Conservation (phyloP, 495 filamentous ascomycete genomes). For the Neurospora pannonica region DNA sequence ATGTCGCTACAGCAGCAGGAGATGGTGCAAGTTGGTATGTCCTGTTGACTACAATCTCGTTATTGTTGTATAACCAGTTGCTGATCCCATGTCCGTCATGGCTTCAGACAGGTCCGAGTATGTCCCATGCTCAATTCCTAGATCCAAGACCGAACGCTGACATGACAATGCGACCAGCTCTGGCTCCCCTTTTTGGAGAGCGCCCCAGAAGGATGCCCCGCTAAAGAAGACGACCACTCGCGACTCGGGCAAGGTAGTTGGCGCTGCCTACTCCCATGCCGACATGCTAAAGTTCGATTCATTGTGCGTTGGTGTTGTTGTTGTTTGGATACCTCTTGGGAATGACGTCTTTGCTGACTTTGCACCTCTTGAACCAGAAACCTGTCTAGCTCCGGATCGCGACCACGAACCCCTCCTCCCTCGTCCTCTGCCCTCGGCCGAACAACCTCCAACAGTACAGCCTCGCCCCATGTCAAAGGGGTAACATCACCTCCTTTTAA, state of each 20-base stretch:
- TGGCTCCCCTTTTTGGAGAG: conserved; percentile 85
- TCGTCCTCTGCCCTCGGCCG: conserved; percentile 24
- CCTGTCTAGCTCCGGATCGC: conserved; percentile 33
- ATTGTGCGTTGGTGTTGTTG: conserved; percentile 37
- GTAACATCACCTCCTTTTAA: conserved; percentile 53
- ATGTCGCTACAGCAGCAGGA: conserved; percentile 49
- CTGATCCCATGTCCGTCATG: conserved; percentile 20
- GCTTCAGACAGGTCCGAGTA: conserved; percentile 53
- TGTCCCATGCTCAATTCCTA: conserved; percentile 14
- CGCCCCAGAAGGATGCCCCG: conserved; percentile 41
- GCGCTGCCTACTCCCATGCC: conserved; percentile 92
- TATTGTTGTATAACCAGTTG: background rate
- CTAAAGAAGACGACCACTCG: conserved; percentile 45
- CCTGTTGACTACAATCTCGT: conserved; percentile 15
- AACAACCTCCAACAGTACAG: conserved; percentile 19
- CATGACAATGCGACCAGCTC: conserved; percentile 42
- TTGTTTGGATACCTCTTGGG: background rate
- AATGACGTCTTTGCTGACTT: conserved; percentile 8
- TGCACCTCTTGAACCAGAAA: conserved; percentile 22
- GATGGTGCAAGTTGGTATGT: conserved; percentile 97
- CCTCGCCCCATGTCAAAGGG: conserved; percentile 47
- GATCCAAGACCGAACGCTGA: background rate
- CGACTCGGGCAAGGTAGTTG: conserved; percentile 74
- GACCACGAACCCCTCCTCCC: conserved; percentile 42
- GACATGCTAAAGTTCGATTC: conserved; percentile 83